phyloP scores from a whole-genome alignment of 495 filamentous ascomycete species.

The Lepidopterella palustris region DNA sequence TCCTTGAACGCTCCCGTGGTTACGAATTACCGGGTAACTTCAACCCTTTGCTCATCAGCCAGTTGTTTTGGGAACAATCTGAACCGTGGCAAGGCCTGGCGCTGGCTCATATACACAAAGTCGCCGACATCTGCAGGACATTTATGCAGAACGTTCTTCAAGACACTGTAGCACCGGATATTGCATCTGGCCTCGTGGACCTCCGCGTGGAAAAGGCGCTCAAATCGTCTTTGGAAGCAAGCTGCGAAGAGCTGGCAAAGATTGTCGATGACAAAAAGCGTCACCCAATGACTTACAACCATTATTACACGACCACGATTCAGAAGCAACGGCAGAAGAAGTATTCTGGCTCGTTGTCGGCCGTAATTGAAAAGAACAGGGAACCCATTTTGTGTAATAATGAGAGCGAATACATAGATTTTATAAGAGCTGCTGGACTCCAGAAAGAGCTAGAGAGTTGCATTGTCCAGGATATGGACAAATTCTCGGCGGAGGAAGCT shows the following conservation, averaged over 20 bases:
- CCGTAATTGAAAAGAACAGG: conserved; percentile 5
- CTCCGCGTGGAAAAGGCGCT: conserved; percentile 16
- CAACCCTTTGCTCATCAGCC: conserved; percentile 25
- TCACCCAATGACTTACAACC: conserved; percentile 32
- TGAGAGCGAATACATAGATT: not conserved
- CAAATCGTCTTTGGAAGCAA: not conserved
- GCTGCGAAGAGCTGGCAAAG: conserved; percentile 20
- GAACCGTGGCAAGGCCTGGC: conserved; percentile 20
- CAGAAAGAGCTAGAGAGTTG: not conserved
- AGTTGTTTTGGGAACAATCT: conserved; percentile 30
- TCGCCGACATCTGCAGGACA: conserved; percentile 16
- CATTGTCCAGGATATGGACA: conserved; percentile 28
- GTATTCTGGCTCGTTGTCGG: conserved; percentile 2
- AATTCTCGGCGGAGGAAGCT: conserved; percentile 23
- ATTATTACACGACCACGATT: conserved; percentile 26
- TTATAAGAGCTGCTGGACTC: conserved; percentile 1
- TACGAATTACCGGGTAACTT: conserved; percentile 26
- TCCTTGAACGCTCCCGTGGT: conserved; percentile 23
- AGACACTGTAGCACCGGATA: conserved; percentile 12
- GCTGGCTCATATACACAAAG: conserved; percentile 23
- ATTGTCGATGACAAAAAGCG: conserved; percentile 20
- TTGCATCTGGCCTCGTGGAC: conserved; percentile 9
- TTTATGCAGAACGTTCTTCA: conserved; percentile 23
- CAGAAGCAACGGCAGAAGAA: conserved; percentile 22
- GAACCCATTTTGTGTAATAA: not conserved